Conservation (phyloP, 768 basidiomycete genomes). For the Leccinellum luteum region DNA sequence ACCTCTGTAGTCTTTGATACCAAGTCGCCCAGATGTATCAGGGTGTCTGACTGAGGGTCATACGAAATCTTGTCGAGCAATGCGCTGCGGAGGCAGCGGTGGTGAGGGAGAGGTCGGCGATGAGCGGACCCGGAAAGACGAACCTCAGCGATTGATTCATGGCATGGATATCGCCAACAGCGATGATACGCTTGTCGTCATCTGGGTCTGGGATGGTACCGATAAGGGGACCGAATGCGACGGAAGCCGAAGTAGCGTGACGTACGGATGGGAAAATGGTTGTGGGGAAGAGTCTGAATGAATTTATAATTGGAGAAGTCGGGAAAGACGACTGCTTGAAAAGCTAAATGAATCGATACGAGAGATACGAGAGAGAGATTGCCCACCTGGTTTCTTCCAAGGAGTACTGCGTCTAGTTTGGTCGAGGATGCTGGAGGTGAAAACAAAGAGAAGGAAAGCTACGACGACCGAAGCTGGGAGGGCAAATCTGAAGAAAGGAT, state of each 20-base stretch:
- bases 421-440: conserved; percentile 34
- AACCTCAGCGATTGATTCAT: conserved; percentile 69
- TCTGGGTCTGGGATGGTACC: conserved; percentile 41
- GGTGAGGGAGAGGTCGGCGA: not conserved
- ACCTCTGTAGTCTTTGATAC: conserved; percentile 57
- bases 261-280: conserved; percentile 57
- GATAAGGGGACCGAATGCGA: not conserved
- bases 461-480: conserved; percentile 37
- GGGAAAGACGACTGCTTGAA: conserved; percentile 30
- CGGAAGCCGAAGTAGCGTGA: not conserved
- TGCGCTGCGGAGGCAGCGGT: conserved; percentile 39
- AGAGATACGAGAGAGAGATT: not conserved
- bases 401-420: not conserved
- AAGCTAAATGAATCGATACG: not conserved
- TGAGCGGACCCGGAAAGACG: conserved; percentile 22
- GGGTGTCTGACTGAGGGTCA: conserved; percentile 54
- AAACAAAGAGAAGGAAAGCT: conserved; percentile 43
- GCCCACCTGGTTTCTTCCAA: conserved; percentile 18
- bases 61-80: conserved; percentile 65
- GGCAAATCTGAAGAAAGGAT: conserved; percentile 1
- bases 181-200: conserved; percentile 54
- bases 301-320: conserved; percentile 55
- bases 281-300: conserved; percentile 40
- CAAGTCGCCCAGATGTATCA: conserved; percentile 86
- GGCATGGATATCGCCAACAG: conserved; percentile 90